These are phyloP conservation scores for Camellia granthamiana DNA, from an alignment of 148 eudicot genomes.

Conservation along the genomic window DNA sequence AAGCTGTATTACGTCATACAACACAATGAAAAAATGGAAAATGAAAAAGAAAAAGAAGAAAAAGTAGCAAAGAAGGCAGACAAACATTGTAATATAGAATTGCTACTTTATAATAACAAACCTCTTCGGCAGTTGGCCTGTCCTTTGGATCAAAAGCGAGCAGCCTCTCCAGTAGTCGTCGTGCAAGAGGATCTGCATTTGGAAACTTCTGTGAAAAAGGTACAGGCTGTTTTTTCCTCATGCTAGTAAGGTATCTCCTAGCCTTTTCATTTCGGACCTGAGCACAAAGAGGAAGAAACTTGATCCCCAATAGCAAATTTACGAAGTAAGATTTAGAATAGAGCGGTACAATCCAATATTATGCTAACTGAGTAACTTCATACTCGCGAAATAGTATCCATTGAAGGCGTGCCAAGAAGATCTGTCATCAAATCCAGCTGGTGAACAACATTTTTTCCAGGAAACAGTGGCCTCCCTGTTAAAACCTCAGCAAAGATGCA, in stretches of 20 bases:
- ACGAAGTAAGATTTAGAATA: neutral
- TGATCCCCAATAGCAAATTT: constrained; percentile 10
- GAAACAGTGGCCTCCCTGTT: constrained; percentile 61
- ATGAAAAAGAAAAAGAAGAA: neutral
- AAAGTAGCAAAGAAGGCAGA: neutral
- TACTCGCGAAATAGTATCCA: constrained; percentile 59
- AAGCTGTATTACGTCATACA: neutral
- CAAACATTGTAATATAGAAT: neutral
- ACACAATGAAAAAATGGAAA: neutral
- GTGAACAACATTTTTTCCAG: constrained; percentile 66
- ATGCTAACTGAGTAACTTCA: constrained; percentile 1
- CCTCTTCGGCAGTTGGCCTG: constrained; percentile 74
- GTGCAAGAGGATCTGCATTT: constrained; percentile 59
- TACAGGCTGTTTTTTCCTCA: constrained; percentile 62
- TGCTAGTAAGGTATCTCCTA: constrained; percentile 57
- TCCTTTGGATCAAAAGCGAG: constrained; percentile 72
- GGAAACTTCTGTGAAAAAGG: constrained; percentile 53
- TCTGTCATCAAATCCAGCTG: constrained; percentile 67
- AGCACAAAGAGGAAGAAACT: constrained; percentile 8
- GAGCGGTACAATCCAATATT: constrained; percentile 4
- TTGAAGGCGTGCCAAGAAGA: constrained; percentile 60
- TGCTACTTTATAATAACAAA: constrained; percentile 13
- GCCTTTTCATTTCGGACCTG: constrained; percentile 71
- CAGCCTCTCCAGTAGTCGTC: constrained; percentile 50
- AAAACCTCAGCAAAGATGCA: constrained; percentile 69